Evolutionary conservation across 2,329 filamentous ascomycete species (phyloP).

Genomic region (Ascochyta clinopodiicola): DNA sequence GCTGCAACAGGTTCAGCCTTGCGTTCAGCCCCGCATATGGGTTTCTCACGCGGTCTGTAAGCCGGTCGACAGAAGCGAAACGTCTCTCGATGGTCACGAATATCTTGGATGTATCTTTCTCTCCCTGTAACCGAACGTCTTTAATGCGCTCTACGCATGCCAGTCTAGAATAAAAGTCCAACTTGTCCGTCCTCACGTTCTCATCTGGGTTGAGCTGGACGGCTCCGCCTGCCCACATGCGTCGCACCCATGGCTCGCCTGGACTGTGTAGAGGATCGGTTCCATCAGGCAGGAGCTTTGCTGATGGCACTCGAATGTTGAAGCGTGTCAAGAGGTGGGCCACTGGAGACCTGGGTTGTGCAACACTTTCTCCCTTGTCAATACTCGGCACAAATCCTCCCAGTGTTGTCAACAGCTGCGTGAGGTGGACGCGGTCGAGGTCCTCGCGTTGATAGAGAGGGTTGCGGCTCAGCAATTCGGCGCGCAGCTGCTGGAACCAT

Average conservation of each 20-base stretch:
- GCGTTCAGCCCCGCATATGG: background rate
- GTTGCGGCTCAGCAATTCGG: constrained; percentile 55
- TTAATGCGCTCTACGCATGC: constrained; percentile 55
- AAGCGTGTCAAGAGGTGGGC: constrained; percentile 90
- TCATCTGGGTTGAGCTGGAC: constrained; percentile 59
- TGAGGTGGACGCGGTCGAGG: constrained; percentile 62
- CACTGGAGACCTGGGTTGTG: background rate
- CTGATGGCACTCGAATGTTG: constrained; percentile 69
- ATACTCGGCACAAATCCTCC: background rate
- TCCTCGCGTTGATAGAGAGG: constrained; percentile 62
- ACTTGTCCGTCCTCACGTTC: constrained; percentile 14
- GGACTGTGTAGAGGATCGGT: constrained; percentile 83
- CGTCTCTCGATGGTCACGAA: constrained; percentile 66
- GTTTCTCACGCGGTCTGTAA: too few relatives aligned
- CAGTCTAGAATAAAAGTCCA: constrained; percentile 18
- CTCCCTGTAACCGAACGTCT: constrained; percentile 58
- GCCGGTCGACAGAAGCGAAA: constrained; percentile 39
- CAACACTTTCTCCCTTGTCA: background rate
- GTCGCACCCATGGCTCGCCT: constrained; percentile 71
- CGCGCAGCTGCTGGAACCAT: constrained; percentile 39
- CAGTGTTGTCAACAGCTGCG: constrained; percentile 63
- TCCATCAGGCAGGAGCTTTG: constrained; percentile 76
- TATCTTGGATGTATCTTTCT: constrained; percentile 58
- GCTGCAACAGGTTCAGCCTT: background rate
- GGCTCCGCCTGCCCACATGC: constrained; percentile 88